Base-by-base conservation (phyloP, 2,329 filamentous ascomycete species). In the Aspergillus pseudotamarii region DNA sequence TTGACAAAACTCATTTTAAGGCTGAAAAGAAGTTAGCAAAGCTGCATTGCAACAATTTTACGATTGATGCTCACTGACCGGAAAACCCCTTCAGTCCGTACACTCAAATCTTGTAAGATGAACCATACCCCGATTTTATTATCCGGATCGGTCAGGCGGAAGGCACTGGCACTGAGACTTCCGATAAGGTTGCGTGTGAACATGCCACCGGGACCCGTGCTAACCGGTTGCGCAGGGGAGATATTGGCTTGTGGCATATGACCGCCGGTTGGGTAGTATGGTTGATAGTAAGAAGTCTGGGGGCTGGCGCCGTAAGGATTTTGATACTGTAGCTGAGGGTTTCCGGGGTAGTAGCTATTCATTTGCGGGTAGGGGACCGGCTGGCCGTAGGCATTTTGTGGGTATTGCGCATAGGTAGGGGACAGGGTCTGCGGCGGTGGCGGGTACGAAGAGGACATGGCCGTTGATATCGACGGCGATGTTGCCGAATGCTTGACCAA, bases 181-280 rank as follows among this genome's bases (percentile, higher is more conserved):
- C 95, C 95, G 67, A 99, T 98, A 11, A 99, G 85, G 73, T 98
- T 99, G 58, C 94, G 85, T 0, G 94, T 97, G 75, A 94, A 97
- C 92, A 96, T 96, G 61, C 92, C 92, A 43, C 89, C 88, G 1
- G 89, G 88, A 64, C 76, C 85, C 63, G 79, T 78, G 21, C 72
- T 63, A 26, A 75, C 70, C 5, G 74, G 72, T 41, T 72, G 73
- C 64, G 79, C 69, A 57, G 76, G 69, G 43, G 80, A 77, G 58
- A 80, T 73, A 60, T 75, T 76, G 57, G 70, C 62, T 3, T 71
- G 68, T 12, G 75, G 73, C 68, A 78, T 73, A 55, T 75, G 73
- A 23, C 76, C 69, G 21, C 75, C 73, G 32, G 61, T 51, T 11
- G 67, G 67, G 54, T 76, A 76, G 56, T 75, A 73, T 1, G 72